These are phyloP conservation scores for Zygoascus ofunaensis DNA, from an alignment of 805 yeast species.

Conservation along the genomic window DNA sequence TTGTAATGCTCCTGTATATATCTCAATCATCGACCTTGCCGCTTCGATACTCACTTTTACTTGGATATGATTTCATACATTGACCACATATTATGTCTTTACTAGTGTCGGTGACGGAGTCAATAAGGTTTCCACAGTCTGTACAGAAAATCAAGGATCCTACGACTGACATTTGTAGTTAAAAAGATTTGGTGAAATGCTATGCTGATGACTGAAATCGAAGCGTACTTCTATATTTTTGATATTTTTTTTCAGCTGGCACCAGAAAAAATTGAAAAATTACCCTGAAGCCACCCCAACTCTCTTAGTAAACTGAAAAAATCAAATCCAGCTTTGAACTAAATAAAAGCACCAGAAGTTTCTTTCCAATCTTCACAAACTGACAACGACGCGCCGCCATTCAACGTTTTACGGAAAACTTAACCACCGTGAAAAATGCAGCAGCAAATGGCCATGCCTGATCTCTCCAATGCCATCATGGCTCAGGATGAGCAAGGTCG, in stretches of 20 bases:
- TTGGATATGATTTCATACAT: slow-evolving; percentile 37
- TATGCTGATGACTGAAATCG: background rate
- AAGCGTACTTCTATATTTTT: background rate
- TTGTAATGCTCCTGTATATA: background rate
- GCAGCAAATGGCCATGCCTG: slow-evolving; percentile 50
- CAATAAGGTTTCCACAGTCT: slow-evolving; percentile 85
- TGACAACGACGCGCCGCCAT: background rate
- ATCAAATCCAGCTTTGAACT: no score
- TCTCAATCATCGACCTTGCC: background rate
- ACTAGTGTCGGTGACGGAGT: slow-evolving; percentile 45
- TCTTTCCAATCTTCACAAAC: background rate
- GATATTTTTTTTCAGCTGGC: background rate
- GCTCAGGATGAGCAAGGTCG: slow-evolving; percentile 99
- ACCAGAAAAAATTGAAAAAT: background rate
- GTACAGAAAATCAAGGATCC: slow-evolving; percentile 92
- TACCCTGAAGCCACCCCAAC: background rate
- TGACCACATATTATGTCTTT: slow-evolving; percentile 48
- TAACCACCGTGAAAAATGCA: slow-evolving; percentile 13
- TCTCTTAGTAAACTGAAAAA: no score
- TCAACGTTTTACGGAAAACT: background rate
- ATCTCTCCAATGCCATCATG: slow-evolving; percentile 94
- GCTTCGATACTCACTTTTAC: slow-evolving; percentile 28
- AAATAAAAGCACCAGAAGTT: no score
- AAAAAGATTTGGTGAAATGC: no score
- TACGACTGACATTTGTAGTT: slow-evolving; percentile 71